phyloP scores from a whole-genome alignment of 805 yeast species.

The Saturnispora kantuleensis region DNA sequence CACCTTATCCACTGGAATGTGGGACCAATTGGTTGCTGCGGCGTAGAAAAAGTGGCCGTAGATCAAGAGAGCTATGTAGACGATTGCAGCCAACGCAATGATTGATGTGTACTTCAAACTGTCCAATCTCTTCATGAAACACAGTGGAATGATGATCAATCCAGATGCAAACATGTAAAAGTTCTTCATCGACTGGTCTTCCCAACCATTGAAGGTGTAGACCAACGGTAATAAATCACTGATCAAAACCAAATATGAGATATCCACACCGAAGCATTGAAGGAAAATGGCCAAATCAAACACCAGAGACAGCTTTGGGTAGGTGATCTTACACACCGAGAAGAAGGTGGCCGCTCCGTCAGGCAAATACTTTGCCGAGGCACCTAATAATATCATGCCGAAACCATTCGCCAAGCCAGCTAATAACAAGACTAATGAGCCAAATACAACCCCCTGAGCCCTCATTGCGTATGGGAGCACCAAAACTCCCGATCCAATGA shows the following conservation, averaged over 20 bases:
- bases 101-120: constrained; percentile 61
- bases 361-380: constrained; percentile 46
- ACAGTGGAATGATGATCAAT: constrained; percentile 50
- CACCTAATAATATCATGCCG: constrained; percentile 56
- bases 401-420: constrained; percentile 60
- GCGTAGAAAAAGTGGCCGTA: constrained; percentile 36
- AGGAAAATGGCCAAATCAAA: constrained; percentile 67
- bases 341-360: constrained; percentile 62
- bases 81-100: constrained; percentile 59
- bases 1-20: constrained; percentile 33
- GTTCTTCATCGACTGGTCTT: constrained; percentile 27
- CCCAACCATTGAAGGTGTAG: constrained; percentile 28
- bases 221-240: constrained; percentile 69
- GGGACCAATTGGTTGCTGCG: constrained; percentile 23
- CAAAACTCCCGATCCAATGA: constrained; percentile 71
- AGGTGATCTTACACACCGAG: constrained; percentile 58
- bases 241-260: constrained; percentile 60
- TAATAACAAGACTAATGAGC: constrained; percentile 41
- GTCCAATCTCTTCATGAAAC: constrained; percentile 53
- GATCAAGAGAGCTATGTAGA: constrained; percentile 48
- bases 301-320: constrained; percentile 58
- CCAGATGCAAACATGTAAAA: constrained; percentile 48
- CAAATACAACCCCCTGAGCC: constrained; percentile 56
- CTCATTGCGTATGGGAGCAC: constrained; percentile 68
- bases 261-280: constrained; percentile 72